Evolutionary conservation across 2,329 filamentous ascomycete species (phyloP).

Genomic region (Massarina eburnea): DNA sequence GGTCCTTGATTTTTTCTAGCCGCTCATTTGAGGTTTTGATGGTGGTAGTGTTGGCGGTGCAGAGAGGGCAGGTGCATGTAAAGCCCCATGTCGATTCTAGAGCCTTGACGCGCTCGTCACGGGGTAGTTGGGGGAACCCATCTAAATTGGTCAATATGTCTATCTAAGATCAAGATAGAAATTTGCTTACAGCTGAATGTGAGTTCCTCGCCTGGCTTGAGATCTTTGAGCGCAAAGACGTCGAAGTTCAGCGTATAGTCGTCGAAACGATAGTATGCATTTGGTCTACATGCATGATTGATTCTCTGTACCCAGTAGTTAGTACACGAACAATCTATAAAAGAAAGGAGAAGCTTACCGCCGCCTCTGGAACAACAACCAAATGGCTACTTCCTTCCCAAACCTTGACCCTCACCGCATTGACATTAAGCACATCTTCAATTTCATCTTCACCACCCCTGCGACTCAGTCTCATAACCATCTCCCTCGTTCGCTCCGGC

Average conservation of each 20-base stretch:
- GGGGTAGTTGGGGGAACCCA: slow-evolving; percentile 24
- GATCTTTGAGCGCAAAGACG: slow-evolving; percentile 29
- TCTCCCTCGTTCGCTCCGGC: slow-evolving; percentile 17
- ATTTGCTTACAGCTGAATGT: slow-evolving; percentile 27
- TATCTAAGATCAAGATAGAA: neutral
- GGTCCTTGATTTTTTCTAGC: slow-evolving; percentile 25
- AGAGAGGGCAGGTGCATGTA: slow-evolving; percentile 33
- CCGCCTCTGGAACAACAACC: slow-evolving; percentile 29
- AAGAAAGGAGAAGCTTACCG: slow-evolving; percentile 20
- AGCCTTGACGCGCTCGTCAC: slow-evolving; percentile 16
- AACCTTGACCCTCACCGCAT: slow-evolving; percentile 23
- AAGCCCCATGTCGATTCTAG: slow-evolving; percentile 31
- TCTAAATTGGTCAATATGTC: slow-evolving; percentile 15
- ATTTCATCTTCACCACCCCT: slow-evolving; percentile 14
- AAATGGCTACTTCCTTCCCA: slow-evolving; percentile 22
- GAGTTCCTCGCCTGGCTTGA: slow-evolving; percentile 32
- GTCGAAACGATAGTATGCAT: slow-evolving; percentile 37
- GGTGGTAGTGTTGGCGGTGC: slow-evolving; percentile 16
- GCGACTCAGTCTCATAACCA: slow-evolving; percentile 18
- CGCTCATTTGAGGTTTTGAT: slow-evolving; percentile 26
- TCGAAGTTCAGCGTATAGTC: slow-evolving; percentile 28
- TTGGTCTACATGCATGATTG: slow-evolving; percentile 40
- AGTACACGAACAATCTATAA: neutral
- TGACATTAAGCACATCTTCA: slow-evolving; percentile 29
- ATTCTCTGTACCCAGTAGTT: slow-evolving; percentile 21